Base-by-base conservation (phyloP, 2,329 filamentous ascomycete species). In the Raffaelea arxii region DNA sequence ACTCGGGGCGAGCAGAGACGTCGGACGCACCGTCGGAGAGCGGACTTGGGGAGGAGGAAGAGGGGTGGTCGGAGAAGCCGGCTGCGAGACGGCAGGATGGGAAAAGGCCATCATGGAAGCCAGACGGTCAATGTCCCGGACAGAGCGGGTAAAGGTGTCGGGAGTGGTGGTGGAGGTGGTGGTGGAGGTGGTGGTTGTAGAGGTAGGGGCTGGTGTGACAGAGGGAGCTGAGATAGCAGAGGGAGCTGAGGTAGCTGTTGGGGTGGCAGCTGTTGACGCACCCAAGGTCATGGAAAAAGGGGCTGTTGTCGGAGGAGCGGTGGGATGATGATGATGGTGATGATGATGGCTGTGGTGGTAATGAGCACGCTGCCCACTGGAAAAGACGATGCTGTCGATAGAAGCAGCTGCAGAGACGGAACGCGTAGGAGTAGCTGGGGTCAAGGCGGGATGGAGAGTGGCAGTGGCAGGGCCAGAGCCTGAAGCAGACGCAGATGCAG, bases 51-150 rank as follows among this genome's bases (percentile, higher is more conserved):
- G 70, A 1, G 83, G 80, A 41, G 83, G 83, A 39, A 85, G 74
- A 14, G 89, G 89, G 1, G 89, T 94, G 6, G 87, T 92, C 1
- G 89, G 89, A 12, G 89, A 96, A 48, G 90, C 86, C 9, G 92
- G 92, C 61, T 94, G 90, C n/a, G 91, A 96, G 46, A 89, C 67
- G 45, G 84, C 72, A 2, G 46, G 44, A 52, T 84, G 77, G 46
- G 82, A 70, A 36, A 82, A 76, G 6, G 84, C 78, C 39, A 83
- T 72, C 82, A 92, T 94, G 44, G 85, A 92, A 41, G 84, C 86
- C 49, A 92, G 75, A 49, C 89, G 80, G 61, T 97, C 88, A 39
- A 79, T 73, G 60, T 94, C 86, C 54, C 87, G 82, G 30, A 91
- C 83, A 7, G 85, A 86, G 44, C 89, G 79, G 49, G 92, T 78